Base-by-base conservation (phyloP, 2,329 filamentous ascomycete species). In the Penicillium sp. region DNA sequence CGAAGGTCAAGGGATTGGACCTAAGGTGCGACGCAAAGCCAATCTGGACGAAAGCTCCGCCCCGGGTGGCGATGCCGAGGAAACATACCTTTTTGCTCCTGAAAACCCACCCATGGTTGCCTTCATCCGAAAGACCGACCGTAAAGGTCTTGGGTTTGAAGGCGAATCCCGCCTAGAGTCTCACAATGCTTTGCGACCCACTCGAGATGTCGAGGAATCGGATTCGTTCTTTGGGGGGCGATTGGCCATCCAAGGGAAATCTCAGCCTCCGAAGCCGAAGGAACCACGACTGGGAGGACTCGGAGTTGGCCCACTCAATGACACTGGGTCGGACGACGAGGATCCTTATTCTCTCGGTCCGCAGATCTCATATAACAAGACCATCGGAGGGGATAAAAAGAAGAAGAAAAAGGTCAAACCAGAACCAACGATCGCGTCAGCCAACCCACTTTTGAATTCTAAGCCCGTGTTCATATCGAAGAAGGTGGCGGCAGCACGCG, bases 301-400 rank as follows among this genome's bases (percentile, higher is more conserved):
- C 61, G 93, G 93, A 0, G 87, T 96, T 14, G 93, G 93, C 0
- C 81, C 97, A 2, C 76, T 97, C 44, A 97, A 97, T 66, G 93
- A 97, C 63, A 94, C 88, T 20, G 92, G 92, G 11, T 97, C 93
- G 5, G 94, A 97, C 63, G 92, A 97, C 44, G 94, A 97, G 66
- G 92, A 97, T 67, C 89, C 91, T 0, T 97, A 96, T 69, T 89
- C 93, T 56, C 87, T 97, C 51, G 93, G 93, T 0, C 94, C 94
- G 0, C 88, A 86, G 63, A 95, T 97, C 70, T 90, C 88, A 13
- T 96, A 96, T 73, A 96, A 90, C 65, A 85, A 87, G 39, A 82
- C 88, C 5, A 85, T 97, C 57, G 92, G 90, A 18, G 89, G 87
- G 0, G 88, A 92, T 60, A 96, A 90, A 73, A 89, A 88, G 71